Base-by-base conservation (phyloP, 495 filamentous ascomycete species). In the Zalerion maritima region DNA sequence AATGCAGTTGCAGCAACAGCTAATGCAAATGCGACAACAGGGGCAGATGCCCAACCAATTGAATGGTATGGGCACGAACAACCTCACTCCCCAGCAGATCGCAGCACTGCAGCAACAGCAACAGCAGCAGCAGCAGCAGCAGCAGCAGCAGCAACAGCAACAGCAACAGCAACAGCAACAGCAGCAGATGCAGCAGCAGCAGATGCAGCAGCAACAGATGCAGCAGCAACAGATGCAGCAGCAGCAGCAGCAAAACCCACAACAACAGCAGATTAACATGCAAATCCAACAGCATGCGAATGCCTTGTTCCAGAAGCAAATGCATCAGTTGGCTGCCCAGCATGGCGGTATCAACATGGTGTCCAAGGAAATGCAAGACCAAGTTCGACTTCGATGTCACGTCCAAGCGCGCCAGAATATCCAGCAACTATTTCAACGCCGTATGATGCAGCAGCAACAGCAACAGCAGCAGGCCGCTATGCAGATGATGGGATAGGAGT, bases 241-340 rank as follows among this genome's bases (percentile, higher is more conserved):
- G n/a, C 37, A 42, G n/a, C 31, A 26, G 14, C 42, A 43, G 21
- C 37, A 24, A 18, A 56, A 59, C 17, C 47, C 46, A n/a, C 47
- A 52, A 14, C 45, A 46, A 18, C 55, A 58, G 25, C 52, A 57
- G 21, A 39, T 49, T 25, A 26, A 37, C 2, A 41, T 44, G 20
- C 36, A 43, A 29, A 15, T 35, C 5, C 26, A 31, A 3, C 31
- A 58, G 26, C 57, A 51, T 17, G 49, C 57, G 21, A 52, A 57
- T 23, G 37, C 55, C 9, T 47, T 60, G 30, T 60, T 70, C 14
- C 36, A 51, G 5, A 62, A 67, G 28, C 41, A 63, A n/a, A 55
- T 73, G 37, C 50, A 58, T 5, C 46, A 50, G 3, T 50, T 67
- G 21, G 36, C 46, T 14, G 41, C 40, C 9, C 57, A 58, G 17